phyloP scores from a whole-genome alignment of 164 flowering plant species.

The Magnolia kwangsiensis region DNA sequence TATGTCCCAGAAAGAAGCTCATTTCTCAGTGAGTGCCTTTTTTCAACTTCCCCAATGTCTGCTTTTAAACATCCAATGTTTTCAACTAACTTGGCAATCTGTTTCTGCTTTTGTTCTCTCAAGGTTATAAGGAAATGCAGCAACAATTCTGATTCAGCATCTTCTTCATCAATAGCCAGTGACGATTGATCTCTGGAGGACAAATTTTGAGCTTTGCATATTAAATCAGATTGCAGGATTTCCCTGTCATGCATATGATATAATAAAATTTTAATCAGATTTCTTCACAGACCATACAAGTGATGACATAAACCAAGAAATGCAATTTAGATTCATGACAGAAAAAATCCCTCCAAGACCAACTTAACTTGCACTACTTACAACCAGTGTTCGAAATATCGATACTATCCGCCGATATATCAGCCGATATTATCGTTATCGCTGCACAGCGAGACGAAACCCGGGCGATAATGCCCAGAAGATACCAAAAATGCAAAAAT shows the following conservation, averaged over 20 bases:
- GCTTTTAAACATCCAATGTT: constrained; percentile 55
- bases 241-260: constrained; percentile 48
- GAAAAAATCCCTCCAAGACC: not conserved
- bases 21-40: constrained; percentile 31
- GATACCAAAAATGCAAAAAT: no score
- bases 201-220: constrained; percentile 39
- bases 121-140: constrained; percentile 64
- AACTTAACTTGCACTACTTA: no score
- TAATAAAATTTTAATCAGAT: not conserved
- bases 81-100: constrained; percentile 54
- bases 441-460: no score
- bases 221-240: constrained; percentile 67
- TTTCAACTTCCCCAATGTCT: constrained; percentile 73
- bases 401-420: no score
- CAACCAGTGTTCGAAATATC: no score
- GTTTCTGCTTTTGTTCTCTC: constrained; percentile 61
- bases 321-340: not conserved
- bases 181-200: constrained; percentile 34
- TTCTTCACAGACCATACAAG: not conserved
- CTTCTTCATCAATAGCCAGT: constrained; percentile 52
- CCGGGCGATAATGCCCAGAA: no score
- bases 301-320: not conserved
- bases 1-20: constrained; percentile 15
- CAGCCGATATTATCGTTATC: no score
- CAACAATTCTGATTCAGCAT: constrained; percentile 71